A percentile compares a stretch with the other conserved stretches of the same genome.
phyloP scores from a whole-genome alignment of 192 early-diverging fungal genomes.

The Coemansia erecta region DNA sequence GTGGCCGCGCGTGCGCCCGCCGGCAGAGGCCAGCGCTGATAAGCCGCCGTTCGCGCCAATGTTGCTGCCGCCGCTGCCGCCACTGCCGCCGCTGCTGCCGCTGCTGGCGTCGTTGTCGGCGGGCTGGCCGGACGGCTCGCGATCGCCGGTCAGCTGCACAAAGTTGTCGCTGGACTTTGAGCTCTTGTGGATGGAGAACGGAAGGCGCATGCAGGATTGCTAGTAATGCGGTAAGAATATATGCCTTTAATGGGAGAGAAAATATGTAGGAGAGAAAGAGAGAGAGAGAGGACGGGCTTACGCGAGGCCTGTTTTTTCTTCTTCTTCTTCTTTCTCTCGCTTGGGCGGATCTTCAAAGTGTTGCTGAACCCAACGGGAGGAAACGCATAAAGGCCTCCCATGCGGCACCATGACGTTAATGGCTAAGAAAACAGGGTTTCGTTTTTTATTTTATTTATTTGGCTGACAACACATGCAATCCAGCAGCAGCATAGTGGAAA shows the following conservation, averaged over 20 bases:
- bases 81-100: background rate
- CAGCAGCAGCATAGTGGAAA: no score
- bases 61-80: background rate
- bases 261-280: constrained; percentile 1
- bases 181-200: constrained; percentile 27
- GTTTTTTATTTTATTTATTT: no score
- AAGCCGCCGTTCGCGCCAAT: background rate
- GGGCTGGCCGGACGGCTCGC: background rate
- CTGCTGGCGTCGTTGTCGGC: background rate
- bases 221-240: no score
- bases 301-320: no score
- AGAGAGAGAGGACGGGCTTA: background rate
- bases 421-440: background rate
- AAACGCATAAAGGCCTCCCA: background rate
- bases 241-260: background rate
- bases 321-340: no score
- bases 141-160: constrained; percentile 28
- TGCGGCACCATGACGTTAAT: background rate
- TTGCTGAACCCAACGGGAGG: background rate
- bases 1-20: constrained; percentile 2
- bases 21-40: background rate
- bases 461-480: no score
- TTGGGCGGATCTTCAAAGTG: background rate
- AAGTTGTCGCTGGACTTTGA: constrained; percentile 44
- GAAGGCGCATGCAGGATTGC: constrained; percentile 26